Evolutionary conservation across 495 filamentous ascomycete genomes (phyloP).

Genomic region (Aspergillus kassunensis): DNA sequence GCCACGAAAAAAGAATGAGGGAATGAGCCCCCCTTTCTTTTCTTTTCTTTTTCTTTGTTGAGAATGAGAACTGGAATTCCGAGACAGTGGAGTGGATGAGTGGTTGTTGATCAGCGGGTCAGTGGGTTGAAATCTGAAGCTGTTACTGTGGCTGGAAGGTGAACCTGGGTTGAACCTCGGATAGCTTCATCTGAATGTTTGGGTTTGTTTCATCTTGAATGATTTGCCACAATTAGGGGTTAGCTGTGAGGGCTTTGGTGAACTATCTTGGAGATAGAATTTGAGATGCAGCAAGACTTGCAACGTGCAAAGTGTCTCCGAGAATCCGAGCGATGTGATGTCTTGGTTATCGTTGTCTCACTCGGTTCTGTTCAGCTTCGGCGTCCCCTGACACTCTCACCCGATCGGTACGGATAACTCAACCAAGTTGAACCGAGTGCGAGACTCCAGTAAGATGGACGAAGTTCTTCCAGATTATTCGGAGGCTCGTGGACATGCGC

Average conservation of each 20-base stretch:
- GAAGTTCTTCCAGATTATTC: not conserved
- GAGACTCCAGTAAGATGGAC: not conserved
- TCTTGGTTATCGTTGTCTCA: not conserved
- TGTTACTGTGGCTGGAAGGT: not conserved
- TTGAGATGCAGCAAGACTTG: too few relatives aligned
- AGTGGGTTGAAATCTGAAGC: not conserved
- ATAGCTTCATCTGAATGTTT: too few relatives aligned
- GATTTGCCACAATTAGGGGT: too few relatives aligned
- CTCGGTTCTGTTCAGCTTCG: not conserved
- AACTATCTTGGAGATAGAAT: too few relatives aligned
- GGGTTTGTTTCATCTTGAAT: too few relatives aligned
- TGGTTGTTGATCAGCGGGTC: conserved; percentile 11
- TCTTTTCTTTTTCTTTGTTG: not conserved
- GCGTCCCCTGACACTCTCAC: not conserved
- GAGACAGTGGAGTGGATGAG: conserved; percentile 1
- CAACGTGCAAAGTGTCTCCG: not conserved
- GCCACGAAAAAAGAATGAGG: not conserved
- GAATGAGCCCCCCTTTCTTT: not conserved
- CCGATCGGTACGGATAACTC: too few relatives aligned
- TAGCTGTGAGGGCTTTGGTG: too few relatives aligned
- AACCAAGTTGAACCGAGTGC: too few relatives aligned
- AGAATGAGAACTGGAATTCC: not conserved
- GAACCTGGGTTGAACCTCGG: too few relatives aligned
- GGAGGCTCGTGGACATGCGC: not conserved
- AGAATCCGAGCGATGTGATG: not conserved